These are phyloP conservation scores for Plasmodium chabaudi DNA, from an alignment of 169 alveolate species.

Conservation along the genomic window DNA sequence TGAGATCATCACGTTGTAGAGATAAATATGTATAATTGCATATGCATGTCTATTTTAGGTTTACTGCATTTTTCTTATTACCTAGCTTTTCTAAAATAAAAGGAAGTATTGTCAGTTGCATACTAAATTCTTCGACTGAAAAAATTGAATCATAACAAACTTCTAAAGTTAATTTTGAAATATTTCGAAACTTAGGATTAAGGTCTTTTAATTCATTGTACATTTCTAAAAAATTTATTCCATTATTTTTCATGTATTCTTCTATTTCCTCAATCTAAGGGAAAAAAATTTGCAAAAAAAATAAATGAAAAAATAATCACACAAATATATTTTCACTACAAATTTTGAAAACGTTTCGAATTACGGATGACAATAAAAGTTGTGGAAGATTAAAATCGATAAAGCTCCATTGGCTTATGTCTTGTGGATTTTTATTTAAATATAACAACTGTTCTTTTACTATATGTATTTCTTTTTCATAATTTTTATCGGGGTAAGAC, in stretches of 20 bases:
- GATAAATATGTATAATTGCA: no score
- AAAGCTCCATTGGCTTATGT: constrained; percentile 51
- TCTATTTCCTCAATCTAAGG: constrained; percentile 60
- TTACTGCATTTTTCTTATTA: neutral
- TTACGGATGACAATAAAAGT: constrained; percentile 22
- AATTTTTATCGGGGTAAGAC: constrained; percentile 37
- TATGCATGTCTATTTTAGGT: no score
- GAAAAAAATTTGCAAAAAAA: neutral
- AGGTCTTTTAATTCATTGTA: constrained; percentile 25
- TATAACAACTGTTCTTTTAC: constrained; percentile 26
- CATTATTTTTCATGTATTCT: constrained; percentile 35
- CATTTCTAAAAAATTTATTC: constrained; percentile 26
- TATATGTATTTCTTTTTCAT: constrained; percentile 29
- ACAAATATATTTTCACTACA: no score
- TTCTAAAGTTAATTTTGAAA: constrained; percentile 9
- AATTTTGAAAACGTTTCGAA: neutral
- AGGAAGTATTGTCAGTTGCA: constrained; percentile 29
- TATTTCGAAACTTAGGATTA: constrained; percentile 6
- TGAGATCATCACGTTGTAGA: no score
- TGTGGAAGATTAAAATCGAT: constrained; percentile 38
- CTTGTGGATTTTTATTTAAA: neutral
- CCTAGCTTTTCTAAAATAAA: constrained; percentile 42
- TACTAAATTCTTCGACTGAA: constrained; percentile 19
- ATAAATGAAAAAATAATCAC: neutral
- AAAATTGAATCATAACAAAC: constrained; percentile 24